A percentile compares a stretch with the other conserved stretches of the same genome.
These are phyloP conservation scores for Dactylellina haptotyla DNA, from an alignment of 2,329 filamentous ascomycete genomes.

Conservation along the genomic window DNA sequence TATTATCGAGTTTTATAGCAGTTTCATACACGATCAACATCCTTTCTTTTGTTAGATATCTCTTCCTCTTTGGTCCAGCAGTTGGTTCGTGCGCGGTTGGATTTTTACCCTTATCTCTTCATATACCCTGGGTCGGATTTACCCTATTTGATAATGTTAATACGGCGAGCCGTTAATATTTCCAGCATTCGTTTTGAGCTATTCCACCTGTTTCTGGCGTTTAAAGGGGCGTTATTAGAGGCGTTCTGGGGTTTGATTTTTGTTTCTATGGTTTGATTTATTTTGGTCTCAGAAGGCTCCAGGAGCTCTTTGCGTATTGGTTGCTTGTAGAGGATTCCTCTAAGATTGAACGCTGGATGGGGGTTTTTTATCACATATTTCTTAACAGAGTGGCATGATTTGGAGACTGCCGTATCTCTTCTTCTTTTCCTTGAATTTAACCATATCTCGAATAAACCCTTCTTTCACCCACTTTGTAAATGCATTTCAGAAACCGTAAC, in stretches of 20 bases:
- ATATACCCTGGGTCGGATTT: slow-evolving; percentile 32
- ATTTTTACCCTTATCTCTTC: not conserved
- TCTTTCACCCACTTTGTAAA: not conserved
- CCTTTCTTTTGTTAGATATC: not conserved
- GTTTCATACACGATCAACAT: not conserved
- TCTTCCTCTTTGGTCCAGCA: not conserved
- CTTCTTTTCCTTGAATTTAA: too few species aligned
- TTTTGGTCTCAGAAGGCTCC: slow-evolving; percentile 2
- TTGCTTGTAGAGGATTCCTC: too few species aligned
- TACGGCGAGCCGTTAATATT: slow-evolving; percentile 6
- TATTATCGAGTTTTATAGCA: not conserved
- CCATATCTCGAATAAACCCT: too few species aligned
- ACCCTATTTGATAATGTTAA: slow-evolving; percentile 36
- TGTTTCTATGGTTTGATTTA: not conserved
- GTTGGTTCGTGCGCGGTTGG: not conserved
- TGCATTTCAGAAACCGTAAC: not conserved
- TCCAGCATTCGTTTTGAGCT: too few species aligned
- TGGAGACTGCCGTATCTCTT: too few species aligned
- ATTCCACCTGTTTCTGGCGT: slow-evolving; percentile 21
- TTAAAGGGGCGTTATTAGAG: slow-evolving; percentile 41
- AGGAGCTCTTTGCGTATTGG: not conserved
- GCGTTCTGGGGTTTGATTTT: slow-evolving; percentile 19
- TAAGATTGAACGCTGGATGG: too few species aligned
- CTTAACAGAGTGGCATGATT: not conserved
- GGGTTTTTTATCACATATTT: not conserved